These are phyloP conservation scores for Hanseniaspora lachancei DNA, from an alignment of 805 yeast species.

Conservation along the genomic window DNA sequence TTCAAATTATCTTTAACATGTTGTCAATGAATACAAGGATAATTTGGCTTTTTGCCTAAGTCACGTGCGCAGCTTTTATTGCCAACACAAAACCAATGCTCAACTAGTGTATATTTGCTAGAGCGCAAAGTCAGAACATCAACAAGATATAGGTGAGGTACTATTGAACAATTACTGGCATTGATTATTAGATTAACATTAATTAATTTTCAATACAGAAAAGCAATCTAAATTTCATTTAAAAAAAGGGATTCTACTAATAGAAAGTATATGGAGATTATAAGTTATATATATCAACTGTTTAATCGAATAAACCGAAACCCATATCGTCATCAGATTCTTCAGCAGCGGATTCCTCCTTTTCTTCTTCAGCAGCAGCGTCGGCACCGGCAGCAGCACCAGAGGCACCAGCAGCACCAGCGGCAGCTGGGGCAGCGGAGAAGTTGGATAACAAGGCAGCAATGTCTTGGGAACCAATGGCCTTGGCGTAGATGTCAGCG, in stretches of 20 bases:
- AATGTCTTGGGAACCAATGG: constrained; percentile 67
- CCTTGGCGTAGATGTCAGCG: constrained; percentile 74
- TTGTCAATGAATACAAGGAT: no score
- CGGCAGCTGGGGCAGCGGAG: constrained; percentile 38
- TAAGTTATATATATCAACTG: constrained; percentile 14
- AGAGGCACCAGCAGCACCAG: constrained; percentile 34
- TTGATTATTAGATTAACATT: no score
- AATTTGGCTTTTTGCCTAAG: no score
- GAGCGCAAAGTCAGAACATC: no score
- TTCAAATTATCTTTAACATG: no score
- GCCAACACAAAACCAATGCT: no score
- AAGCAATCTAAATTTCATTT: not conserved
- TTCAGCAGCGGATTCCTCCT: constrained; percentile 48
- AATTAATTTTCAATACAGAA: no score
- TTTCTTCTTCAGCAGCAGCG: constrained; percentile 46
- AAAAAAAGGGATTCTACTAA: not conserved
- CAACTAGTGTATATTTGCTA: no score
- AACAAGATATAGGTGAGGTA: no score
- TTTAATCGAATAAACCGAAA: constrained; percentile 79
- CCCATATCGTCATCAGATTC: constrained; percentile 80
- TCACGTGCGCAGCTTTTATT: no score
- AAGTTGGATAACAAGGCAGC: constrained; percentile 52
- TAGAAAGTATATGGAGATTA: not conserved
- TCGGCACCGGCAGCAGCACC: constrained; percentile 36
- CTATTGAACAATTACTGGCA: no score